Base-by-base conservation (phyloP, 2,329 filamentous ascomycete genomes). In the Onygena corvina region DNA sequence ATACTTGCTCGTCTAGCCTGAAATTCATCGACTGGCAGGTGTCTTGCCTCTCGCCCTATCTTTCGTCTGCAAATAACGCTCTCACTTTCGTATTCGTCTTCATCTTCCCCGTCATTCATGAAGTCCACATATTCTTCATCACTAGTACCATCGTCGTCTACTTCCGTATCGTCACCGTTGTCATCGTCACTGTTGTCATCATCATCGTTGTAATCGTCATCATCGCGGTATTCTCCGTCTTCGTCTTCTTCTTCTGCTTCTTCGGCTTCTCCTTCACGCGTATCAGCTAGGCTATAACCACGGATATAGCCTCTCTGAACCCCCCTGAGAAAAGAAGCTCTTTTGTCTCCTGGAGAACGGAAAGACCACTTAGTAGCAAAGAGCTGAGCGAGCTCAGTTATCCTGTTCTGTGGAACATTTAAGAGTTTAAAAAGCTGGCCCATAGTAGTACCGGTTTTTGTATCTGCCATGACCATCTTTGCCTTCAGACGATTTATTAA, bases 321-420 rank as follows among this genome's bases (percentile, higher is more conserved):
- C 7, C 56, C 56, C 14, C 45, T 16, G 8, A 49, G 21, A 46
- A 49, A 50, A 9, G 34, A 27, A 18, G 40, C 55, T 9, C 45
- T 18, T 50, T 50, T 54, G 5, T 53, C 25, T 1, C 47, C 46
- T 11, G 44, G 25, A 31, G 46, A 51, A 8, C 51, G 46, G 12
- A 62, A 52, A 16, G 47, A 34, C 60, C 61, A 64, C 6, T 55
- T 53, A 3, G 48, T 45, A 0, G 51, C 46, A 12, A 64, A 55
- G 20, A 55, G 52, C 30, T 49, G 12, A 6, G 62, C 57, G 4
- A 62, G n/a, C 14, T 53, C 30, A 33, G 56, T 45, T 34, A 50
- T 55, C 46, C 62, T 53, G 27, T 54, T 48, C 8, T 49, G n/a
- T 5, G 62, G 58, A 1, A 65, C 42, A 4, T 53, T 14, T 1